phyloP scores from a whole-genome alignment of 2,329 filamentous ascomycete species.

The Penicillium sp. region DNA sequence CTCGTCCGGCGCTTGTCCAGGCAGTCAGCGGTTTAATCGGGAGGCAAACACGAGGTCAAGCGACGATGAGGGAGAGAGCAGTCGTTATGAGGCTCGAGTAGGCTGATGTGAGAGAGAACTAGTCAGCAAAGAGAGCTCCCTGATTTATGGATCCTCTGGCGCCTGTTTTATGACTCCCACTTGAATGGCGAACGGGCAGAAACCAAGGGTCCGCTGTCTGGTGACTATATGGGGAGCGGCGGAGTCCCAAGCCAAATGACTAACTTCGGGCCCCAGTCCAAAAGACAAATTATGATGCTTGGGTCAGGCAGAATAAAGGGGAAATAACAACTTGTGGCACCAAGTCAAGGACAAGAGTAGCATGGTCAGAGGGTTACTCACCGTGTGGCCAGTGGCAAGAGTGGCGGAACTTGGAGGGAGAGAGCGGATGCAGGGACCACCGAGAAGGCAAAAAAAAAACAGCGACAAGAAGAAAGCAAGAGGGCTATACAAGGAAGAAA shows the following conservation, averaged over 20 bases:
- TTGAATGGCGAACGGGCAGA: slow-evolving; percentile 16
- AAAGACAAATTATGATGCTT: slow-evolving; percentile 13
- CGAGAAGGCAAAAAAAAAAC: slow-evolving; percentile 14
- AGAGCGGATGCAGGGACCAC: slow-evolving; percentile 29
- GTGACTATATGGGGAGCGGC: slow-evolving; percentile 26
- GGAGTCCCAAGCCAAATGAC: slow-evolving; percentile 20
- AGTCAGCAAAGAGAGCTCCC: slow-evolving; percentile 24
- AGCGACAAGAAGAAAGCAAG: slow-evolving; percentile 4
- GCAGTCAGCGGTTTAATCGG: slow-evolving; percentile 33
- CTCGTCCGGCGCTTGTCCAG: slow-evolving; percentile 32
- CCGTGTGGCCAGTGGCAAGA: slow-evolving; percentile 25
- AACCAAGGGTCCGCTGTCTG: slow-evolving; percentile 24
- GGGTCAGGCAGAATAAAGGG: slow-evolving; percentile 21
- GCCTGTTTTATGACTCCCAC: slow-evolving; percentile 24
- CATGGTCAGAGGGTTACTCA: slow-evolving; percentile 21
- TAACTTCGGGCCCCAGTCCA: slow-evolving; percentile 23
- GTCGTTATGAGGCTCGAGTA: slow-evolving; percentile 23
- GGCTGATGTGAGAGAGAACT: slow-evolving; percentile 24
- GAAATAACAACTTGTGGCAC: slow-evolving; percentile 4
- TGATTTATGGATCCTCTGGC: slow-evolving; percentile 19
- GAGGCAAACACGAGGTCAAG: slow-evolving; percentile 20
- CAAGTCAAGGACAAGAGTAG: slow-evolving; percentile 6
- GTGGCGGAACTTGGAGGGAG: slow-evolving; percentile 23
- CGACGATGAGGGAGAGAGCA: slow-evolving; percentile 7
- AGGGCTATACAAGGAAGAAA: slow-evolving; percentile 10